phyloP scores from a whole-genome alignment of 805 yeast species.

The Monosporozyma solicola region DNA sequence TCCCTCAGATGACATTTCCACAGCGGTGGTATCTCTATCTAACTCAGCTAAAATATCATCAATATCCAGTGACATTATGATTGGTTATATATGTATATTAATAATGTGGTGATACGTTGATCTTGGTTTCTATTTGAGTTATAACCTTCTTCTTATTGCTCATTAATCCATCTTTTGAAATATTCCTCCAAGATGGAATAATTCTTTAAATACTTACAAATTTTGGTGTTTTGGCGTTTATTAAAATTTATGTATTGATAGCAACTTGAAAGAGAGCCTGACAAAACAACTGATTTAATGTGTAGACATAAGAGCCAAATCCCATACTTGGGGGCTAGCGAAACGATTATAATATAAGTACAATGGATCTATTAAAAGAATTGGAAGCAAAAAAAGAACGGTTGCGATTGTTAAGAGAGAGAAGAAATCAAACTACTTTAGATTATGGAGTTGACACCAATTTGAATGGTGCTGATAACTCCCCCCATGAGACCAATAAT shows the following conservation, averaged over 20 bases:
- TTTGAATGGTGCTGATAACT: not conserved
- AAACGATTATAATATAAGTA: too few relatives aligned
- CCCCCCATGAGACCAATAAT: not conserved
- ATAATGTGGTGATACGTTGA: not conserved
- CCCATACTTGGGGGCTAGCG: not conserved
- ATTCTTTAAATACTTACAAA: not conserved
- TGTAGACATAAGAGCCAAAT: not conserved
- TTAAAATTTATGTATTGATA: not conserved
- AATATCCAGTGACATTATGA: slow-evolving; percentile 43
- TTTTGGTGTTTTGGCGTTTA: not conserved
- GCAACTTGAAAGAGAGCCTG: not conserved
- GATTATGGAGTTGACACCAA: not conserved
- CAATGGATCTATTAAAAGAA: slow-evolving; percentile 29
- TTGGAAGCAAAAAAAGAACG: slow-evolving; percentile 46
- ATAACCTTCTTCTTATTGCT: not conserved
- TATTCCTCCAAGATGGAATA: not conserved
- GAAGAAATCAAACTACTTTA: slow-evolving; percentile 27
- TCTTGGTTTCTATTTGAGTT: not conserved
- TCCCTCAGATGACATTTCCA: slow-evolving; percentile 4
- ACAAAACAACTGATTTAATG: not conserved
- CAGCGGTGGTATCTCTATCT: slow-evolving; percentile 38
- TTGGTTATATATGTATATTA: not conserved
- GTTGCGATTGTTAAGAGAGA: slow-evolving; percentile 43
- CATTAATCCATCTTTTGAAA: not conserved
- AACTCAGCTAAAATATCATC: slow-evolving; percentile 65